A percentile compares a stretch with the other conserved stretches of the same genome.
Evolutionary conservation across 495 filamentous ascomycete genomes (phyloP).

Genomic region (Parmelia sp.): DNA sequence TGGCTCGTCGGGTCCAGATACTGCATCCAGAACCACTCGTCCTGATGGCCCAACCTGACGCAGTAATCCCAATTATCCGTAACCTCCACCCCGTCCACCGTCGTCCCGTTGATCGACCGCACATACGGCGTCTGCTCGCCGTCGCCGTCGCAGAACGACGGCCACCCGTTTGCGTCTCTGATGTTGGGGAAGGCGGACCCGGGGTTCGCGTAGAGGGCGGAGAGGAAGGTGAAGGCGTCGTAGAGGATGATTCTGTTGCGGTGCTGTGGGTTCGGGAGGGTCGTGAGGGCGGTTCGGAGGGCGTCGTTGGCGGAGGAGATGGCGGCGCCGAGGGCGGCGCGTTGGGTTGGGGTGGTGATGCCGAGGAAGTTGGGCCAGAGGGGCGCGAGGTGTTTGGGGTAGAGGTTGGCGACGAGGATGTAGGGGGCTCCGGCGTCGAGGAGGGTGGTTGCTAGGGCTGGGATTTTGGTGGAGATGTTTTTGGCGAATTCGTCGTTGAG

Average conservation of each 20-base stretch:
- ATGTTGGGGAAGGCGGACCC: neutral
- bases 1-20: conserved; percentile 9
- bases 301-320: neutral
- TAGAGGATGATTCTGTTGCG: neutral
- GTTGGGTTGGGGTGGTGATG: neutral
- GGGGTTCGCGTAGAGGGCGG: neutral
- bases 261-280: neutral
- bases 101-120: neutral
- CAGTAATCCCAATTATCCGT: neutral
- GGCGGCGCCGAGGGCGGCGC: neutral
- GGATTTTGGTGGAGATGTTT: neutral
- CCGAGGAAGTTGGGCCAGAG: neutral
- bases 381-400: neutral
- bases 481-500: neutral
- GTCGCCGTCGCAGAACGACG: neutral
- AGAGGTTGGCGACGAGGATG: neutral
- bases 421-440: neutral
- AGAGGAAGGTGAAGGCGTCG: neutral
- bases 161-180: neutral
- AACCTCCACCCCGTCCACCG: neutral
- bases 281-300: neutral
- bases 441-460: neutral
- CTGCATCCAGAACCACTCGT: conserved; percentile 12
- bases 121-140: neutral
- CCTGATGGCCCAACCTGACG: neutral